Conservation (phyloP, 2,329 filamentous ascomycete species). For the Fusarium vanettenii region DNA sequence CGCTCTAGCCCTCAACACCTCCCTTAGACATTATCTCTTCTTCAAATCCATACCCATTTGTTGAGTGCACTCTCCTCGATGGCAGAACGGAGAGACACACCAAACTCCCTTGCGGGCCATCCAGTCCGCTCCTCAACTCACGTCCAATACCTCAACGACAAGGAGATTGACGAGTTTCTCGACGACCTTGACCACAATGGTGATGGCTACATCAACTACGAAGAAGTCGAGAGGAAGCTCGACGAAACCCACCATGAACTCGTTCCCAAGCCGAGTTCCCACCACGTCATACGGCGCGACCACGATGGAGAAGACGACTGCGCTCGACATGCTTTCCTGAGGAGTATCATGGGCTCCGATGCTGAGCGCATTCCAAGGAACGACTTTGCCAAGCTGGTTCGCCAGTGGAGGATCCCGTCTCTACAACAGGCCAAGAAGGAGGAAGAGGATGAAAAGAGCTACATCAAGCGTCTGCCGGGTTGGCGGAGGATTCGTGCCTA, state of each 20-base stretch:
- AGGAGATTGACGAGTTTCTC: constrained; percentile 64
- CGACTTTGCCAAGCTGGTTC: constrained; percentile 59
- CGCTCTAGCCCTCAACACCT: background rate
- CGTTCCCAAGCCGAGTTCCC: constrained; percentile 56
- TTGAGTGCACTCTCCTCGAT: background rate
- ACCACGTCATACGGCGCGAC: constrained; percentile 57
- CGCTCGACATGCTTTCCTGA: constrained; percentile 62
- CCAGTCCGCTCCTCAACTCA: constrained; percentile 41
- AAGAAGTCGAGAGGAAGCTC: constrained; percentile 64
- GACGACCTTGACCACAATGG: constrained; percentile 63
- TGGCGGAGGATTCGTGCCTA: constrained; percentile 62
- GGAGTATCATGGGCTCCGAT: constrained; percentile 59
- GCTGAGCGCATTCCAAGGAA: constrained; percentile 56
- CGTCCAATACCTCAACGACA: constrained; percentile 53
- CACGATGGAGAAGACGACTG: constrained; percentile 50
- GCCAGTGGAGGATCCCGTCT: constrained; percentile 60
- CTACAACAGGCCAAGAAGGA: constrained; percentile 60
- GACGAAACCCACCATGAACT: constrained; percentile 64
- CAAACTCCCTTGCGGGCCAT: constrained; percentile 35
- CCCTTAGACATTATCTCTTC: too few species aligned
- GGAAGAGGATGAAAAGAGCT: constrained; percentile 58
- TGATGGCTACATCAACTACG: constrained; percentile 64
- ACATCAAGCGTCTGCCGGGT: constrained; percentile 57
- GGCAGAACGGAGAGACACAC: background rate
- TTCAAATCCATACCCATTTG: background rate